A percentile compares a stretch with the other conserved stretches of the same genome.
Evolutionary conservation across 192 early-diverging fungal genomes (phyloP).

Genomic region (Ambispora gerdemannii): DNA sequence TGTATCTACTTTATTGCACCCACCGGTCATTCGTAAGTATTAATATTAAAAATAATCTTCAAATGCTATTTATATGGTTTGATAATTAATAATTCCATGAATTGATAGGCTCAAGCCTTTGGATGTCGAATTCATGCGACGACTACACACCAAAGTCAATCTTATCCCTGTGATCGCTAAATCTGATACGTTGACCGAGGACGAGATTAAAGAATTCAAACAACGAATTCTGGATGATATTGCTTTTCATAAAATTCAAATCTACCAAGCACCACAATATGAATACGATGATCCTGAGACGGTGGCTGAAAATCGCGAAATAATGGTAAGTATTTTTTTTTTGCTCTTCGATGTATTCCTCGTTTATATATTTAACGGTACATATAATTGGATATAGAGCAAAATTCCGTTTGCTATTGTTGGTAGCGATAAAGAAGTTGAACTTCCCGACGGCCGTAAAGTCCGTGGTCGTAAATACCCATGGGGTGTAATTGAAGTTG

Average conservation of each 20-base stretch:
- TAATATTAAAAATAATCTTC: conserved; percentile 14
- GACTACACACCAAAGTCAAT: conserved; percentile 84
- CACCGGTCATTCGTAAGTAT: conserved; percentile 81
- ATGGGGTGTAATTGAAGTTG: conserved; percentile 96
- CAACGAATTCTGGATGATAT: conserved; percentile 80
- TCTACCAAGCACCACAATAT: conserved; percentile 80
- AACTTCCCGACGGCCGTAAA: conserved; percentile 72
- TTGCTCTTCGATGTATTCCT: no score
- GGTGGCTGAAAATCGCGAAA: conserved; percentile 74
- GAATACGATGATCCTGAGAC: conserved; percentile 83
- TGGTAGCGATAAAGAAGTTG: conserved; percentile 84
- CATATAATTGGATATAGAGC: conserved; percentile 46
- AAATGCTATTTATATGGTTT: neutral
- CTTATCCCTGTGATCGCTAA: conserved; percentile 88
- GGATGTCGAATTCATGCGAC: conserved; percentile 95
- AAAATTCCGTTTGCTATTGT: conserved; percentile 97
- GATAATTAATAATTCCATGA: conserved; percentile 3
- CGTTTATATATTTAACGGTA: no score
- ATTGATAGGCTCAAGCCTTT: conserved; percentile 69
- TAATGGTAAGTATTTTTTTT: conserved; percentile 63
- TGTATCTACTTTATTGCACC: conserved; percentile 98
- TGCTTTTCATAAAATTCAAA: conserved; percentile 78
- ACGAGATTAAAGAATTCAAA: conserved; percentile 82
- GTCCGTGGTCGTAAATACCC: conserved; percentile 90
- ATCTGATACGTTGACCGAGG: conserved; percentile 84